phyloP scores from a whole-genome alignment of 2,329 filamentous ascomycete species.

The Calonectria montana region DNA sequence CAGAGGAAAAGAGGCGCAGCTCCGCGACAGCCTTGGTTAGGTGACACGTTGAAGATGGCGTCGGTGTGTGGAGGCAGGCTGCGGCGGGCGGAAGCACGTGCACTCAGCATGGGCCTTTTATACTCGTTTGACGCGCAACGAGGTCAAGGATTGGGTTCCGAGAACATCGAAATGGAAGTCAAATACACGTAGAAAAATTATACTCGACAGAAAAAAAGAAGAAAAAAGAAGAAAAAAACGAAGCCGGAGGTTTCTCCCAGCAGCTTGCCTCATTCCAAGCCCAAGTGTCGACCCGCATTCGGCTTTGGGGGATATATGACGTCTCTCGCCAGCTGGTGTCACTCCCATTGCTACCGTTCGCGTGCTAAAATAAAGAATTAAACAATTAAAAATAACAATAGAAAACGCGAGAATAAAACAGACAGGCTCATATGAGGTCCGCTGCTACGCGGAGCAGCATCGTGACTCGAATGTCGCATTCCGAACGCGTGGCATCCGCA shows the following conservation, averaged over 20 bases:
- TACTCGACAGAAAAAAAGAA: not conserved
- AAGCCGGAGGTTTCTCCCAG: not conserved
- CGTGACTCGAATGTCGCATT: not conserved
- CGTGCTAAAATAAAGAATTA: no score
- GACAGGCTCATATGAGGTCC: not conserved
- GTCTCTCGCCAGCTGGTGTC: not conserved
- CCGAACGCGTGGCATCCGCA: not conserved
- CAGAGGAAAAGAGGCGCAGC: not conserved
- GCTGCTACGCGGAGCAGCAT: not conserved
- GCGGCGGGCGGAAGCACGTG: conserved; percentile 37
- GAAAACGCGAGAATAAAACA: no score
- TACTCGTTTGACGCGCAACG: not conserved
- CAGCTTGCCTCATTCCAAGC: not conserved
- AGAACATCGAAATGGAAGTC: not conserved
- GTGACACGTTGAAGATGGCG: conserved; percentile 23
- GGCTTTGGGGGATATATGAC: not conserved
- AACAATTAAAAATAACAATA: no score
- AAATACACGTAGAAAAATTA: not conserved
- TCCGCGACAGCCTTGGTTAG: conserved; percentile 11
- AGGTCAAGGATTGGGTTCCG: not conserved
- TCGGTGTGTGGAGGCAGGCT: conserved; percentile 17
- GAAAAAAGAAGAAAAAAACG: not conserved
- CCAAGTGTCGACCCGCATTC: not conserved
- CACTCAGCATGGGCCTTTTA: not conserved
- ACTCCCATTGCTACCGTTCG: not conserved